Evolutionary conservation across 2,329 filamentous ascomycete species (phyloP), one percentile per base, ranked within the genome.

Genomic region (Geosmithia flava): DNA sequence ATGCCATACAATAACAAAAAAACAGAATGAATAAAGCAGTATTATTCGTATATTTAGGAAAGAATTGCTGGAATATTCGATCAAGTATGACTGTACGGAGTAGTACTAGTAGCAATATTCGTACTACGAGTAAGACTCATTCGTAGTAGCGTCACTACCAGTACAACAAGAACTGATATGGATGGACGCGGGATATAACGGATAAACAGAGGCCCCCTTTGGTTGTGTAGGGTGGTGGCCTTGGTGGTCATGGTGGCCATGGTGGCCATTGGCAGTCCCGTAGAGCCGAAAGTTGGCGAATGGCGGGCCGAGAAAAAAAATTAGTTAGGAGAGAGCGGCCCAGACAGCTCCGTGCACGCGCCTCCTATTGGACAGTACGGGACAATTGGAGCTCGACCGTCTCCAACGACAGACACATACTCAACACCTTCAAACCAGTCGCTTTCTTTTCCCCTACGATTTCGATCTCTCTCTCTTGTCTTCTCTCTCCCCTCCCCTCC

Each of bases 101-200:
- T 27, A 27, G 4, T 27, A 27, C 23, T n/a, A n/a, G n/a, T n/a
- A n/a, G n/a, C n/a, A n/a, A 8, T 27, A 27, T 27, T 8, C 23
- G 23, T 27, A 27, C 23, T 27, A n/a, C n/a, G n/a, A n/a, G n/a
- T n/a, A n/a, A n/a, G n/a, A n/a, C n/a, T n/a, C n/a, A 30, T 30
- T 30, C 7, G 11, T 30, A 30, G 29, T 30, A 30, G 29, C 11
- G 29, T 30, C 29, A 11, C 7, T 30, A 30, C 7, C 33, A 6
- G 33, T 16, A 37, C 33, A 13, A 37, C 6, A 7, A 37, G 11
- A 16, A 37, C 33, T 37, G 10, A 11, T 16, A 16, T 37, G 45
- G n/a, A 13, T 43, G 20, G 47, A 44, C 23, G 47, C 47, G 47
- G 47, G 47, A 48, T 48, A 29, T 42, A 48, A 48, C 47, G 47